phyloP scores from a whole-genome alignment of 2,329 filamentous ascomycete species.

The Intubia oerlemansii region DNA sequence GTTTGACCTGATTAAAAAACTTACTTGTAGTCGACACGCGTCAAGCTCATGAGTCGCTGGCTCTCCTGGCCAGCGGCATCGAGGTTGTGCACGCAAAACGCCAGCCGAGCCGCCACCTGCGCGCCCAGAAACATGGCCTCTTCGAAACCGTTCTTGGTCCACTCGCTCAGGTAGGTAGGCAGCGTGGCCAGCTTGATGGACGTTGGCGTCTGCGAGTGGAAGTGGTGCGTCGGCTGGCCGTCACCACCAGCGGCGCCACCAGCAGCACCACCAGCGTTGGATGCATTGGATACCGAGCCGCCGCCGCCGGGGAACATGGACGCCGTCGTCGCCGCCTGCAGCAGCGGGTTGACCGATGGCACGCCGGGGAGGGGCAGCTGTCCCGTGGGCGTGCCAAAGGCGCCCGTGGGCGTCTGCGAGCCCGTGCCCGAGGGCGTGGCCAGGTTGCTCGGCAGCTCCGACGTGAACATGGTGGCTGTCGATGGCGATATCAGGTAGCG shows the following conservation, averaged over 20 bases:
- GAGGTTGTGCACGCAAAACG: conserved; percentile 36
- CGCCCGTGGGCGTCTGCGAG: conserved; percentile 65
- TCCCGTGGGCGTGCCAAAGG: conserved; percentile 29
- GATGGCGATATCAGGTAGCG: conserved; percentile 84
- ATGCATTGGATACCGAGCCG: too few relatives aligned
- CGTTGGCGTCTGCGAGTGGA: conserved; percentile 54
- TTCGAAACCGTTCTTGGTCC: conserved; percentile 62
- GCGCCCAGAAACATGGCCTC: conserved; percentile 75
- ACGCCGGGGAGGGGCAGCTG: conserved; percentile 26
- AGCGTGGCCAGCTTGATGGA: conserved; percentile 58
- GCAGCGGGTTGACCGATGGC: conserved; percentile 59
- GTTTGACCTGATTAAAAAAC: too few relatives aligned
- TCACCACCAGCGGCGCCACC: conserved; percentile 16
- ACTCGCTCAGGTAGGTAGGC: conserved; percentile 76
- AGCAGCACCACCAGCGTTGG: too few relatives aligned
- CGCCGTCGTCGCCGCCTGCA: conserved; percentile 73
- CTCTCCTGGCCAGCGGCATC: conserved; percentile 28
- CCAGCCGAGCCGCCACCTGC: conserved; percentile 53
- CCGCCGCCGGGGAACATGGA: conserved; percentile 14
- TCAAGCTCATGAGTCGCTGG: conserved; percentile 33
- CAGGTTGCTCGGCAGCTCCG: conserved; percentile 83
- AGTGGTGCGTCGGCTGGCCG: conserved; percentile 23
- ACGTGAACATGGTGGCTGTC: conserved; percentile 90
- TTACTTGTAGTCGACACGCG: conserved; percentile 39
- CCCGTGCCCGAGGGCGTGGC: conserved; percentile 81